A percentile compares a stretch with the other conserved stretches of the same genome.
phyloP scores from a whole-genome alignment of 352 stramenopile species.

The Phytophthora pini region DNA sequence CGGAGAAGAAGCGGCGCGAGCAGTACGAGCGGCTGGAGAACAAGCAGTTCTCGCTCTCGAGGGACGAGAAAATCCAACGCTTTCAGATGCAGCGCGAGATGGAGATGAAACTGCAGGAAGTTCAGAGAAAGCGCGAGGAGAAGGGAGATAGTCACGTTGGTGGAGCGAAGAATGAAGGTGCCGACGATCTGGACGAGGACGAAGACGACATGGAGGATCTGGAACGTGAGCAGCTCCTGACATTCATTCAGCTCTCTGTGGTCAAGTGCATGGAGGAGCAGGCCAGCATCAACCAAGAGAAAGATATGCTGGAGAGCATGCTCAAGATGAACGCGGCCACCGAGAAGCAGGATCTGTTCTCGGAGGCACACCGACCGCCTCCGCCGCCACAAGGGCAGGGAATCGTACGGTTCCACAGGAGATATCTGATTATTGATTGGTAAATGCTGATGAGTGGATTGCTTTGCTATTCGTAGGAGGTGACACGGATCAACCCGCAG shows the following conservation, averaged over 20 bases:
- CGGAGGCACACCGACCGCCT: conserved; percentile 66
- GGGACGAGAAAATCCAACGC: conserved; percentile 84
- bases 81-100: conserved; percentile 83
- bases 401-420: conserved; percentile 60
- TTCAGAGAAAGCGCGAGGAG: conserved; percentile 56
- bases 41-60: conserved; percentile 68
- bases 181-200: conserved; percentile 49
- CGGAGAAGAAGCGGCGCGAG: conserved; percentile 70
- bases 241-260: conserved; percentile 77
- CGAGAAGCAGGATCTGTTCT: conserved; percentile 70
- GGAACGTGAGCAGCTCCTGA: conserved; percentile 84
- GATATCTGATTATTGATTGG: background rate
- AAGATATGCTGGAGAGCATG: conserved; percentile 89
- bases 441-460: conserved; percentile 2
- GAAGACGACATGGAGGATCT: conserved; percentile 75
- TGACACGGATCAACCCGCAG: conserved; percentile 86
- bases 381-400: conserved; percentile 72
- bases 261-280: conserved; percentile 86
- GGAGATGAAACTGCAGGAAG: conserved; percentile 67
- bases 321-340: conserved; percentile 76
- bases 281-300: conserved; percentile 74
- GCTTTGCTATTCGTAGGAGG: conserved; percentile 51
- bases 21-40: conserved; percentile 80
- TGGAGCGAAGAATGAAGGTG: conserved; percentile 12
- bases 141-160: conserved; percentile 28